Evolutionary conservation across 2,329 filamentous ascomycete species (phyloP).

Genomic region (Ploettnerulaceae sp.): DNA sequence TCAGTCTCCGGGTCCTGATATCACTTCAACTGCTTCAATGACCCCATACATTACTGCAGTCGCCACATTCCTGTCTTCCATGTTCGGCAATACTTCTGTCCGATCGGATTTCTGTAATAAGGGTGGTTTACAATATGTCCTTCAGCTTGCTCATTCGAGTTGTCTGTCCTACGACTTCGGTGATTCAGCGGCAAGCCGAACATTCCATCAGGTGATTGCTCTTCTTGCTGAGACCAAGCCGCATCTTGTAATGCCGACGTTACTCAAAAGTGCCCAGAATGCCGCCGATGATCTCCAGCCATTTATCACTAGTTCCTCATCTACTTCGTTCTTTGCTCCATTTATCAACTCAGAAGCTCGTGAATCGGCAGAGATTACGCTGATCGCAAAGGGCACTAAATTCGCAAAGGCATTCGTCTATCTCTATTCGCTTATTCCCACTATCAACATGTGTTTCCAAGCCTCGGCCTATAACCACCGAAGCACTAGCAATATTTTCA

Average conservation of each 20-base stretch:
- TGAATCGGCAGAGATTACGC: conserved; percentile 37
- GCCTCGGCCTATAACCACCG: conserved; percentile 52
- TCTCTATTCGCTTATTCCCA: conserved; percentile 69
- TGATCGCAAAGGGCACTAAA: conserved; percentile 62
- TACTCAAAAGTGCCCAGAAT: conserved; percentile 68
- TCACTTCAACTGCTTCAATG: conserved; percentile 26
- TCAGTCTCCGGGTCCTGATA: conserved; percentile 21
- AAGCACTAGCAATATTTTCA: conserved; percentile 57
- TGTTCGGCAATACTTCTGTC: conserved; percentile 31
- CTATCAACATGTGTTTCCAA: conserved; percentile 70
- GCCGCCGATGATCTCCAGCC: conserved; percentile 64
- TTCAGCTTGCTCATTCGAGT: conserved; percentile 79
- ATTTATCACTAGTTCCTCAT: conserved; percentile 49
- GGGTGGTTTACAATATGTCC: conserved; percentile 75
- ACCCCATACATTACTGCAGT: conserved; percentile 65
- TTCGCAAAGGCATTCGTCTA: conserved; percentile 75
- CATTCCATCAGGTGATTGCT: conserved; percentile 69
- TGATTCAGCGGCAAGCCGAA: conserved; percentile 61
- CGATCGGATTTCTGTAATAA: conserved; percentile 62
- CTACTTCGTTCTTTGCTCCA: conserved; percentile 63
- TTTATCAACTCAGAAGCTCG: conserved; percentile 47
- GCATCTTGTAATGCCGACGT: conserved; percentile 73
- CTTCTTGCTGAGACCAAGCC: conserved; percentile 76
- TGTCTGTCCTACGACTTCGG: conserved; percentile 72
- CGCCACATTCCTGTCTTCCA: conserved; percentile 62